Evolutionary conservation across 129 eudicot genomes (phyloP), one percentile per base, ranked within the genome.

Genomic region (Arctium lappa): DNA sequence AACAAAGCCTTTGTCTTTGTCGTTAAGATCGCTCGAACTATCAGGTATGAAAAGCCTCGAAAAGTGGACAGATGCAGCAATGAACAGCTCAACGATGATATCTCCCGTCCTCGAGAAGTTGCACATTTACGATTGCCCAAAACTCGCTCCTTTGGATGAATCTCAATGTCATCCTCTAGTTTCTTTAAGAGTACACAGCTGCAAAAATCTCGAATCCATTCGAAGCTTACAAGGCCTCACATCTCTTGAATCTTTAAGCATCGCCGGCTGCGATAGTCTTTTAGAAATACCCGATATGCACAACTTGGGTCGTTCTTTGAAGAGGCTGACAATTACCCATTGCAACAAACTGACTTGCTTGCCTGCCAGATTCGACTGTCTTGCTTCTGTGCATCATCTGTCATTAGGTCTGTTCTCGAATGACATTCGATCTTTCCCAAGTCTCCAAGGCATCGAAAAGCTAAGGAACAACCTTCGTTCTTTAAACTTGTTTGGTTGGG

Each of bases 51-150:
- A 36, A 72, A 34, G 12, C 18, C 27, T 72, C 29, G 46, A 72
- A 72, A 72, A 34, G 30, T 72, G 75, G 48, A 34, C 40, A 36
- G 75, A 72, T 15, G 75, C 10, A 72, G 29, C 4, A 72, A 15
- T 22, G 5, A 72, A 72, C 48, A 72, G 30, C 48, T 72, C 75
- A 36, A 34, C 46, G 40, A 34, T 72, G 46, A 0, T 72, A 72
- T 72, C 46, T 3, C 75, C 75, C 2, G 75, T 72, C 27, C 75
- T 72, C 30, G 75, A 72, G 75, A 72, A 15, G 75, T 72, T 72
- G 75, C 1, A 33, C 4, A 72, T 72, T 72, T 4, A 8, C 5
- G 29, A 72, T 32, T 72, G 75, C 46, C 75, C 75, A 72, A 72
- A 72, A 9, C 63, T 50, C 63, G 3, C n/a, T 50, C 18, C 13